phyloP scores from a whole-genome alignment of 257 asterid species.

The Plectranthus barbatus region DNA sequence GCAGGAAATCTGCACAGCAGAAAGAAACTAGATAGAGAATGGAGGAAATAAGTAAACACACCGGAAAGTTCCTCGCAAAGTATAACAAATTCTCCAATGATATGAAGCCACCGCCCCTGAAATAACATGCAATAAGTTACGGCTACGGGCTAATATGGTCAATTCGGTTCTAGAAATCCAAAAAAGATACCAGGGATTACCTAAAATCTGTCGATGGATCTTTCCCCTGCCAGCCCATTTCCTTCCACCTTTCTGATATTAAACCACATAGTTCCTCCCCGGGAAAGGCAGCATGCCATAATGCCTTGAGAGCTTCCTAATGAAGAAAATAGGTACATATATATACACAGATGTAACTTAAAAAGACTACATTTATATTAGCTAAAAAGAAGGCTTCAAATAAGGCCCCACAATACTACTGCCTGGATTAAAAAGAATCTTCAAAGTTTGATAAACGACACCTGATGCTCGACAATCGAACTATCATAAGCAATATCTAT shows the following conservation, averaged over 20 bases:
- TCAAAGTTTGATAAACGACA: constrained; percentile 21
- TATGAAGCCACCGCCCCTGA: constrained; percentile 96
- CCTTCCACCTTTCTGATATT: constrained; percentile 98
- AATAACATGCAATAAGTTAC: constrained; percentile 12
- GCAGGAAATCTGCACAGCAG: not conserved
- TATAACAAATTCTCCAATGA: constrained; percentile 89
- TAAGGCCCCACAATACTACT: not conserved
- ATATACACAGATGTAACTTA: not conserved
- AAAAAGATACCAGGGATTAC: constrained; percentile 24
- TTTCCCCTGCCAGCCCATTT: constrained; percentile 99
- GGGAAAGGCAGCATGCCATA: constrained; percentile 93
- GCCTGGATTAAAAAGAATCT: not conserved
- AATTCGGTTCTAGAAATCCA: constrained; percentile 7
- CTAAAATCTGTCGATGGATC: constrained; percentile 99
- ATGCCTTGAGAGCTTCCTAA: constrained; percentile 74
- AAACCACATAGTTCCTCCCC: constrained; percentile 70
- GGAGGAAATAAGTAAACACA: constrained; percentile 27
- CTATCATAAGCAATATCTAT: constrained; percentile 77
- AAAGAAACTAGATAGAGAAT: not conserved
- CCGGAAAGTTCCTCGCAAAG: constrained; percentile 85
- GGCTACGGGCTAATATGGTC: not conserved
- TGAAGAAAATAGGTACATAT: constrained; percentile 15
- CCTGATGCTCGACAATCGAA: constrained; percentile 86
- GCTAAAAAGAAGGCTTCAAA: not conserved
- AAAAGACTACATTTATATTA: not conserved